These are phyloP conservation scores for Harringtonia lauricola DNA, from an alignment of 2,329 filamentous ascomycete species.

Conservation along the genomic window DNA sequence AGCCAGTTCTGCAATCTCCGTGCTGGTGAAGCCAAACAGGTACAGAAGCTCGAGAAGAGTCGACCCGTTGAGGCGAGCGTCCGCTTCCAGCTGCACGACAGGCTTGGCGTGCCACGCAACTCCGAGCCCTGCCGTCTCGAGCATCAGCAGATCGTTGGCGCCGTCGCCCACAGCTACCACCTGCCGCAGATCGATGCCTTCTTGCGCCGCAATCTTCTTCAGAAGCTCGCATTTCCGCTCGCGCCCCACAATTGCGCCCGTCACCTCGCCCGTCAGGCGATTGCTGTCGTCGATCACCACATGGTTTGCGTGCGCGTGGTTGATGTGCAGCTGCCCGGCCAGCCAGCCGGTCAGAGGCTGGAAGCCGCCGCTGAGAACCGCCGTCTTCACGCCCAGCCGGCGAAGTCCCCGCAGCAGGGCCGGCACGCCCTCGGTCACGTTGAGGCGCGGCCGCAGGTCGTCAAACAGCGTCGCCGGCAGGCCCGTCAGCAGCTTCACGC, in stretches of 20 bases:
- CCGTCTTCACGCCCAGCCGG: slow-evolving; percentile 72
- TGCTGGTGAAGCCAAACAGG: slow-evolving; percentile 58
- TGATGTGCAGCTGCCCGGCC: slow-evolving; percentile 67
- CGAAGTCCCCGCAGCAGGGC: slow-evolving; percentile 66
- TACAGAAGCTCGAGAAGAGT: slow-evolving; percentile 63
- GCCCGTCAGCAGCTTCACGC: slow-evolving; percentile 71
- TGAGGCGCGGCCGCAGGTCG: slow-evolving; percentile 61
- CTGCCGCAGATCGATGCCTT: slow-evolving; percentile 54
- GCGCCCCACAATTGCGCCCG: slow-evolving; percentile 63
- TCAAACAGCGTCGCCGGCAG: slow-evolving; percentile 71
- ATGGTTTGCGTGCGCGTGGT: slow-evolving; percentile 83
- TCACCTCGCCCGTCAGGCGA: slow-evolving; percentile 60
- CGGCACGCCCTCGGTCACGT: slow-evolving; percentile 70
- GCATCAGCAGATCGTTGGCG: slow-evolving; percentile 74
- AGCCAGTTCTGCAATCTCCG: slow-evolving; percentile 39
- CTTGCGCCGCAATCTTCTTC: slow-evolving; percentile 56
- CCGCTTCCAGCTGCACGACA: slow-evolving; percentile 66
- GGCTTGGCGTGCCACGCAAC: slow-evolving; percentile 82
- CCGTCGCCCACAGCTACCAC: slow-evolving; percentile 70
- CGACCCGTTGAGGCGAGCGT: slow-evolving; percentile 58
- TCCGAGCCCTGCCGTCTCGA: slow-evolving; percentile 62
- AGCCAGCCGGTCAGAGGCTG: slow-evolving; percentile 82
- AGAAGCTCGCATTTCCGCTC: slow-evolving; percentile 65
- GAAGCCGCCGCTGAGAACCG: slow-evolving; percentile 88
- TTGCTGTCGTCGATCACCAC: slow-evolving; percentile 51